These are phyloP conservation scores for Nicotiana benthamiana DNA, from an alignment of 257 asterid genomes.

Conservation along the genomic window DNA sequence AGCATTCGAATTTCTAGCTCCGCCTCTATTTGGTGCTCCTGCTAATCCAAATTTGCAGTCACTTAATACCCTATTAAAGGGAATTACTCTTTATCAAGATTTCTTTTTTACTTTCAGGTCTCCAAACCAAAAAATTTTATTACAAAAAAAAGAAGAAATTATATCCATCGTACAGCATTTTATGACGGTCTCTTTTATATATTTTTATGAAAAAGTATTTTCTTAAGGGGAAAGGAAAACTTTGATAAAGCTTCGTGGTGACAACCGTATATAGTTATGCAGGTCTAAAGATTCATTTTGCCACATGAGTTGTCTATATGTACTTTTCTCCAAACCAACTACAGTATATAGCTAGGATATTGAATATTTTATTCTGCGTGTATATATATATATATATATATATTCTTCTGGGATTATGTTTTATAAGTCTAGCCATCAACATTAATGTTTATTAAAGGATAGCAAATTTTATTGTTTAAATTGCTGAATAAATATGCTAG, in stretches of 20 bases:
- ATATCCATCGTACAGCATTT: too few species aligned
- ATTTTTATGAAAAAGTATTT: neutral
- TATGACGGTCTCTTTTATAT: neutral
- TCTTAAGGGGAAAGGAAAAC: neutral
- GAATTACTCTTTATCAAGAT: too few species aligned
- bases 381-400: neutral
- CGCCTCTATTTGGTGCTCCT: too few species aligned
- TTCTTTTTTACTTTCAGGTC: too few species aligned
- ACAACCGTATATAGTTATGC: neutral
- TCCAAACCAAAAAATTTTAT: too few species aligned
- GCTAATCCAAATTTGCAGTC: too few species aligned
- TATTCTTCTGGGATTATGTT: neutral
- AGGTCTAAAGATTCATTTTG: constrained; percentile 4
- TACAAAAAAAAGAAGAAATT: rapidly evolving
- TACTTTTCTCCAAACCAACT: neutral
- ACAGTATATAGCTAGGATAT: neutral
- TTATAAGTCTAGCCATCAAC: neutral
- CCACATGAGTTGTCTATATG: constrained; percentile 5
- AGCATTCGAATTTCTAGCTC: too few species aligned
- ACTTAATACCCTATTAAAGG: too few species aligned
- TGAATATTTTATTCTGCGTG: neutral
- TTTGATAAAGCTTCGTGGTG: neutral
- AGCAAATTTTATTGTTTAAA: neutral
- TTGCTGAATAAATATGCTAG: neutral
- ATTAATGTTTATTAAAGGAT: neutral